Evolutionary conservation across 495 filamentous ascomycete species (phyloP), one percentile per base, ranked within the genome.

Genomic region (Cenococcum geophilum): DNA sequence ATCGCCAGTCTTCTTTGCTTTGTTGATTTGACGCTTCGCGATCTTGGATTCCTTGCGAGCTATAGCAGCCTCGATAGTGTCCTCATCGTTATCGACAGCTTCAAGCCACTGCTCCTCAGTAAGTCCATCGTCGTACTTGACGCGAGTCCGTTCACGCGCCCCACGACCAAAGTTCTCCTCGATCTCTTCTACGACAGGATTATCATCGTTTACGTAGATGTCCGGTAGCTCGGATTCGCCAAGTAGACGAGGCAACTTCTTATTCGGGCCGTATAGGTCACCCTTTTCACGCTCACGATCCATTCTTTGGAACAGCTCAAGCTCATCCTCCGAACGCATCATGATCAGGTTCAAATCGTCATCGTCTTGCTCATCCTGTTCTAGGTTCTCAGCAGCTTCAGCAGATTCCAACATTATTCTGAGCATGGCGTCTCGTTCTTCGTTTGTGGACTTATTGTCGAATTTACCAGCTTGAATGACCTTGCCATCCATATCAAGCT

Each of bases 401-500:
- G 93, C 93, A 52, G 85, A 87, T 70, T 97, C 93, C 52, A 98
- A 77, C 66, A 98, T 84, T 23, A 91, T 92, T 61, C 93, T 82
- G 56, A 98, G 78, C 79, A 98, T 87, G 20, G 92, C 92, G 70
- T 98, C 93, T 78, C 93, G 89, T 74, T 98, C 93, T 59, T 96
- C 95, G 69, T 96, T 95, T 12, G 93, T 97, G 0, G 93, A 98
- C 72, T 97, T 98, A 76, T 98, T 98, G 68, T 98, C 93, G 76
- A 98, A 98, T 65, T 95, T 93, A 81, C 93, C 93, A 50, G 93
- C 93, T 72, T 98, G 93, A 63, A 98, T 98, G 68, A 98, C 91
- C 77, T 98, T 98, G 71, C 93, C 95, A 71, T 98, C 93, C 86
- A 98, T 96, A 72, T 97, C 92, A 56, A 98, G 83, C 81, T 98